A percentile compares a stretch with the other conserved stretches of the same genome.
phyloP scores from a whole-genome alignment of 306 rosid species.

The Lathyrus sativus region DNA sequence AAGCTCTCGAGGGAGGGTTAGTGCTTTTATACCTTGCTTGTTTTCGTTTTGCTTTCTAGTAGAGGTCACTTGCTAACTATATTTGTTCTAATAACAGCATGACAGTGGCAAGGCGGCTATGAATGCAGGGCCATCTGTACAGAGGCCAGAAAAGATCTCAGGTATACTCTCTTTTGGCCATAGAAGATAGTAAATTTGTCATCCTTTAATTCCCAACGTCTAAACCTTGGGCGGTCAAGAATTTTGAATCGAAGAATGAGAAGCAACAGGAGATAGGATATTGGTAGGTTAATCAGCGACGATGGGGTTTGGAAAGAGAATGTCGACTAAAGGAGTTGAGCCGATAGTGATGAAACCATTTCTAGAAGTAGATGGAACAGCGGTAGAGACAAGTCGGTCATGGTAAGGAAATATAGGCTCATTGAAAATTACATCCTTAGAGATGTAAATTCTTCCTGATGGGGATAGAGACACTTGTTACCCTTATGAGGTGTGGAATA shows the following conservation, averaged over 20 bases:
- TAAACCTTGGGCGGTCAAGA: not conserved
- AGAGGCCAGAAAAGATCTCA: conserved; percentile 81
- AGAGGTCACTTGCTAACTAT: conserved; percentile 40
- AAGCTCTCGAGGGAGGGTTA: conserved; percentile 80
- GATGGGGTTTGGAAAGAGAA: too few species aligned
- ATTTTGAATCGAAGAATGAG: conserved; percentile 6
- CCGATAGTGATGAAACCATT: too few species aligned
- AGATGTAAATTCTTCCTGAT: too few species aligned
- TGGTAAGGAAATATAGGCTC: too few species aligned
- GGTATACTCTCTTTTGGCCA: conserved; percentile 51
- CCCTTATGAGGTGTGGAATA: too few species aligned
- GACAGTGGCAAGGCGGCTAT: conserved; percentile 71
- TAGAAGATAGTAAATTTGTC: conserved; percentile 34
- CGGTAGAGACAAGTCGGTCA: too few species aligned
- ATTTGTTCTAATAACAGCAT: conserved; percentile 54
- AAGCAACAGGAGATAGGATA: too few species aligned
- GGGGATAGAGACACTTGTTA: too few species aligned
- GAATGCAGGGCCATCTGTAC: conserved; percentile 76
- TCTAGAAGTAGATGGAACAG: too few species aligned
- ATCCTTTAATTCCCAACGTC: conserved; percentile 16
- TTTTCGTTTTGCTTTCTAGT: conserved; percentile 25
- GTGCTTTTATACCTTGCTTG: conserved; percentile 37
- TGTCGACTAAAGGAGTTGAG: too few species aligned
- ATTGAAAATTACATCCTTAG: too few species aligned
- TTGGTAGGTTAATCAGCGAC: too few species aligned